Conservation (phyloP, 2,329 filamentous ascomycete species). For the Fusarium albidum region DNA sequence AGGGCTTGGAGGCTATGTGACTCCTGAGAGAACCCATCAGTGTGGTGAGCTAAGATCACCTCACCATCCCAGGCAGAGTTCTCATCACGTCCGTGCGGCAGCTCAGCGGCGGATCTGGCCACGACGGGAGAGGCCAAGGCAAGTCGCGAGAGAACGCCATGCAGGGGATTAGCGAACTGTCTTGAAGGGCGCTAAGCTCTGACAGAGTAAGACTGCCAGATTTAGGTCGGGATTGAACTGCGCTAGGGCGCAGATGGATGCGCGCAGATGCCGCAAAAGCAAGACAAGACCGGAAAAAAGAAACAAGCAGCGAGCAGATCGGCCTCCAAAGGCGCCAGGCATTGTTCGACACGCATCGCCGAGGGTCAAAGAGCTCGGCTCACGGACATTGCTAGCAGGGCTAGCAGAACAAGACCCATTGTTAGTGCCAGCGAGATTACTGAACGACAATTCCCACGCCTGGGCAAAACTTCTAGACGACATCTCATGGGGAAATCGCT, state of each 20-base stretch:
- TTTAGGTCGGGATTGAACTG: slow-evolving; percentile 10
- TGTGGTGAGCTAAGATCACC: slow-evolving; percentile 39
- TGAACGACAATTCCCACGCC: slow-evolving; percentile 14
- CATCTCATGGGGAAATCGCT: slow-evolving; percentile 1
- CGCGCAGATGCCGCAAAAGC: slow-evolving; percentile 22
- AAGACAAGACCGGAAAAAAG: slow-evolving; percentile 25
- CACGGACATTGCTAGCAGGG: neutral
- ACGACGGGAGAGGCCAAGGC: slow-evolving; percentile 28
- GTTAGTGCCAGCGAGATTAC: slow-evolving; percentile 22
- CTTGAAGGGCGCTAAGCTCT: slow-evolving; percentile 19
- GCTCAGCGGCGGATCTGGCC: slow-evolving; percentile 24
- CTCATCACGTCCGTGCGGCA: slow-evolving; percentile 27
- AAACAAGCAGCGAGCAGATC: slow-evolving; percentile 31
- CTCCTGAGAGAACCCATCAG: slow-evolving; percentile 17
- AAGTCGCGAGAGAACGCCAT: slow-evolving; percentile 23
- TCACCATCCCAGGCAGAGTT: slow-evolving; percentile 32
- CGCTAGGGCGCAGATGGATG: slow-evolving; percentile 24
- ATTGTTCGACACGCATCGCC: slow-evolving; percentile 11
- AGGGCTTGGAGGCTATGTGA: slow-evolving; percentile 19
- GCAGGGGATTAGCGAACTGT: slow-evolving; percentile 24
- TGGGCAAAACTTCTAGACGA: slow-evolving; percentile 8
- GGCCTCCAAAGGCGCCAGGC: slow-evolving; percentile 28
- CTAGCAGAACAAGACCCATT: slow-evolving; percentile 13
- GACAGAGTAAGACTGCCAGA: slow-evolving; percentile 18
- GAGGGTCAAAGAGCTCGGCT: slow-evolving; percentile 17